Percentiles rank a stretch among this genome's conserved stretches.
phyloP scores from a whole-genome alignment of 2,329 filamentous ascomycete genomes.

The Hypoxylon sp. region DNA sequence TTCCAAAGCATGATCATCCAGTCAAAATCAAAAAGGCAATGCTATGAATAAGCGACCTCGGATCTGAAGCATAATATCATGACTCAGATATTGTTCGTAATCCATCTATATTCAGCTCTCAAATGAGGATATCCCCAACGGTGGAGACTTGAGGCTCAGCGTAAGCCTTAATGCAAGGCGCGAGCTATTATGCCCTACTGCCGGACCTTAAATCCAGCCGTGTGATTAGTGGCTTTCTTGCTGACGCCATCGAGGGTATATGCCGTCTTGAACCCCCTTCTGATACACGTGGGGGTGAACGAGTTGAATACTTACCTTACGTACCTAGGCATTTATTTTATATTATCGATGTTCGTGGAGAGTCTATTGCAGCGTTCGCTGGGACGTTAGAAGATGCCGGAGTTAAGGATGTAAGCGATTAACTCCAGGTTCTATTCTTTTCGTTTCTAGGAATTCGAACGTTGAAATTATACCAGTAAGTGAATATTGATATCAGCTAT shows the following conservation, averaged over 20 bases:
- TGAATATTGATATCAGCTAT: background rate
- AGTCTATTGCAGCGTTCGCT: background rate
- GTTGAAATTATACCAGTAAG: background rate
- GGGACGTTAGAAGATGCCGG: background rate
- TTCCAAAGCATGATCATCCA: background rate
- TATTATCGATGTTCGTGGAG: background rate
- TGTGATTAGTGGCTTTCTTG: background rate
- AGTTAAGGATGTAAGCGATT: background rate
- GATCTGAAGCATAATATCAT: background rate
- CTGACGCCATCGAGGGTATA: constrained; percentile 3
- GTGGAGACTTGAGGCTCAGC: background rate
- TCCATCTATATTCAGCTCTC: background rate
- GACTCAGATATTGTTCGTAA: background rate
- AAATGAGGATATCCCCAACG: background rate
- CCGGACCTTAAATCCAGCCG: constrained; percentile 28
- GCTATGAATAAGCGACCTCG: background rate
- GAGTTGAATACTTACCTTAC: too few species aligned
- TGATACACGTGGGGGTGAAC: background rate
- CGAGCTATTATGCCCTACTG: constrained; percentile 2
- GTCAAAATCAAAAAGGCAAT: background rate
- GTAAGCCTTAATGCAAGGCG: background rate
- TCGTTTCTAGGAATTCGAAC: background rate
- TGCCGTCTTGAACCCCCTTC: background rate
- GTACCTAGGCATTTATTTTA: background rate
- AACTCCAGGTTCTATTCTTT: background rate